Percentiles rank a stretch among this genome's conserved stretches.
Conservation (phyloP, 164 flowering plant species). For the Magnolia officinalis region DNA sequence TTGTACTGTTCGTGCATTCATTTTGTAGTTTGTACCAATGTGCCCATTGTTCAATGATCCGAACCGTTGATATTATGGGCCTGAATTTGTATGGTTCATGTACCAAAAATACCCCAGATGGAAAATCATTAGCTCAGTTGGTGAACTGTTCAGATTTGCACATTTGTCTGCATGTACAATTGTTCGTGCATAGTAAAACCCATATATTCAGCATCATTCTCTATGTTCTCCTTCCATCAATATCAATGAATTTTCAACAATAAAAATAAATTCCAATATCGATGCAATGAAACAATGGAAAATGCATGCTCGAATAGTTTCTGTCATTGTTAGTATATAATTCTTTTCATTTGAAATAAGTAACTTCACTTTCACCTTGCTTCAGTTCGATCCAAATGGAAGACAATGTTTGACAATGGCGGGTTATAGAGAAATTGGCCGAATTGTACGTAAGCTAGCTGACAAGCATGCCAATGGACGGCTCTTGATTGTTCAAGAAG, state of each 20-base stretch:
- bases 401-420: conserved; percentile 94
- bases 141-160: no score
- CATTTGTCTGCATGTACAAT: no score
- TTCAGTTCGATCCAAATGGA: conserved; percentile 97
- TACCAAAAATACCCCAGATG: no score
- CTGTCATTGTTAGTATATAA: background rate
- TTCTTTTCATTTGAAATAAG: background rate
- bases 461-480: conserved; percentile 57
- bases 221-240: background rate
- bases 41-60: no score
- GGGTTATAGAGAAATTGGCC: conserved; percentile 70
- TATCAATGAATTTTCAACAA: background rate
- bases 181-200: background rate
- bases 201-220: background rate
- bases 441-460: conserved; percentile 43
- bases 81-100: no score
- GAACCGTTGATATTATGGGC: no score
- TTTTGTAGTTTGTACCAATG: no score
- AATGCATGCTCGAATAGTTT: background rate
- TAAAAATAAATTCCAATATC: background rate
- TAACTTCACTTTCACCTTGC: background rate
- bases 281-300: background rate
- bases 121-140: no score
- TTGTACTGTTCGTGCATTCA: no score
- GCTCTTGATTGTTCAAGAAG: conserved; percentile 85